Evolutionary conservation across 345 rosid species (phyloP).

Genomic region (Brassica incana): DNA sequence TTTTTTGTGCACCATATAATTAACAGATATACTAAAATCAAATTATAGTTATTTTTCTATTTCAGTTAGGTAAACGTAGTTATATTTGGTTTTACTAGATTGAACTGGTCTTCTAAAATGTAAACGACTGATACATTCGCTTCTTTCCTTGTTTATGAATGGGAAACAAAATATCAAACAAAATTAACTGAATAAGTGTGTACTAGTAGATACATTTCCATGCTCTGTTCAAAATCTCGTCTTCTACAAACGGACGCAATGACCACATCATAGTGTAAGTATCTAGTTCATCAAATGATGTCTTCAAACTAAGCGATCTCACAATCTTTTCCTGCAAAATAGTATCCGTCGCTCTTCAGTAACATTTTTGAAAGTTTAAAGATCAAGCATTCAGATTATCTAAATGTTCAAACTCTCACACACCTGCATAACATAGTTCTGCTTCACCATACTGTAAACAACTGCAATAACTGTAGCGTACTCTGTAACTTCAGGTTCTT

Average conservation of each 20-base stretch:
- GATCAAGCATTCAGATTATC: neutral
- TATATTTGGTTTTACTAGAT: no score
- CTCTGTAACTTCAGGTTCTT: slow-evolving; percentile 48
- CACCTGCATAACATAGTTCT: slow-evolving; percentile 81
- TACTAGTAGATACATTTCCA: slow-evolving; percentile 53
- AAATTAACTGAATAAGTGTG: neutral
- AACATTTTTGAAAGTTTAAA: neutral
- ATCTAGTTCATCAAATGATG: slow-evolving; percentile 57
- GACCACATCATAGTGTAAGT: slow-evolving; percentile 81
- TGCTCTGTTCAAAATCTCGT: slow-evolving; percentile 60
- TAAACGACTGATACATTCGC: neutral
- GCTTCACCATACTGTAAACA: slow-evolving; percentile 74
- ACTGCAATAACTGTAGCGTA: slow-evolving; percentile 56
- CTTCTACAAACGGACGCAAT: slow-evolving; percentile 66
- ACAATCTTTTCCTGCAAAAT: slow-evolving; percentile 67
- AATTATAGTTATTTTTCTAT: no score
- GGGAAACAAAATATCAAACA: neutral
- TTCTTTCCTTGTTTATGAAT: neutral
- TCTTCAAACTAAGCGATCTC: slow-evolving; percentile 56
- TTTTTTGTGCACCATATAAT: no score
- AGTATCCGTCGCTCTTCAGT: neutral
- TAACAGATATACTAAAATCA: no score
- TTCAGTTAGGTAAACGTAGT: no score
- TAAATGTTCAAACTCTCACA: neutral
- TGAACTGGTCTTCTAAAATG: neutral